Base-by-base conservation (phyloP, 768 basidiomycete species). In the Tylopilus sp. region DNA sequence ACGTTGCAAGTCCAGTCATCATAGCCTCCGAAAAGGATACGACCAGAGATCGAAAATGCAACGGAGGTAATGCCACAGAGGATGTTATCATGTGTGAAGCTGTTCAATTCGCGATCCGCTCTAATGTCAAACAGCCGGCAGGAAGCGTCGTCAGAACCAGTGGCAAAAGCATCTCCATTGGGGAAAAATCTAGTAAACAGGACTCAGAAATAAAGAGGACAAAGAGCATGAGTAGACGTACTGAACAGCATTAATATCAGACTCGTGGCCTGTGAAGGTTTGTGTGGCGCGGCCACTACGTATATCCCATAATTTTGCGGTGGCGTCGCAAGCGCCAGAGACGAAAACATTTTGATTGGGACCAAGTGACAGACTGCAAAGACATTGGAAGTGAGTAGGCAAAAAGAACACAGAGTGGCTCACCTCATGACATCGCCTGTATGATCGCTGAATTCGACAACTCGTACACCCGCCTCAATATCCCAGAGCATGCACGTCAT, bases 401-500 rank as follows among this genome's bases (percentile, higher is more conserved):
- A 36, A 46, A 40, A 39, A 48, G 9, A 49, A 4, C 45, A 12
- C 26, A 38, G 50, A 28, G 26, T n/a, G 38, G 35, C 2, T 61
- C 64, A 95, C 95, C 94, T 98, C 95, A 99, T 99, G 53, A 99
- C 95, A 75, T 99, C 95, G 39, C 97, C 95, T 15, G 97, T 98
- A 68, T 99, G 95, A 71, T 99, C 95, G 66, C 91, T 97, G 71
- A 99, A 99, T 73, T 98, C 97, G 61, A 95, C 89, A n/a, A 95
- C 89, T 56, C 95, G 78, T 2, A 95, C 93, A 57, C 95, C 97
- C 22, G 93, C 92, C 71, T 99, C 95, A 53, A 99, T 92, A 71
- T 99, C 95, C 95, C 97, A 99, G 25, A 98, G 80, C 95, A 99
- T 98, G 71, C 95, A 99, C 28, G 95, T 97, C 95, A 99, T 99